Conservation (phyloP, 2,329 filamentous ascomycete genomes). For the Neofusicoccum sp. region DNA sequence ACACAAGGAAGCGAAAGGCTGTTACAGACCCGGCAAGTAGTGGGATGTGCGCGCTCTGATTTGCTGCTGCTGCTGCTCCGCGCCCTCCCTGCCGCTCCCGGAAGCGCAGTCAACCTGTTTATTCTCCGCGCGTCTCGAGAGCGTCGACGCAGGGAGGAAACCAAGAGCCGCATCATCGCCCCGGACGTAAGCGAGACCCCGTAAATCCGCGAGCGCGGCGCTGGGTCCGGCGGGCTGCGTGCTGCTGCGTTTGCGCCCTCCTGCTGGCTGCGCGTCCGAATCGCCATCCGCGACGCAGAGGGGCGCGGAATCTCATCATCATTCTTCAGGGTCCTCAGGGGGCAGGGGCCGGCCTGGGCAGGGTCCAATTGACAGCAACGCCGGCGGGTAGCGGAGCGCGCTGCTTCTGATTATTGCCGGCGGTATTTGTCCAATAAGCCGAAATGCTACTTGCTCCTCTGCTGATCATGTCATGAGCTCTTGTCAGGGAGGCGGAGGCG, state of each 20-base stretch:
- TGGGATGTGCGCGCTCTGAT: not conserved
- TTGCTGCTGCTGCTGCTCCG: not conserved
- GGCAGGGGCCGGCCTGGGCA: not conserved
- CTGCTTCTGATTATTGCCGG: not conserved
- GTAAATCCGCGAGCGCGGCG: slow-evolving; percentile 10
- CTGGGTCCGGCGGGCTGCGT: slow-evolving; percentile 8
- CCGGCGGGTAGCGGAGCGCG: not conserved
- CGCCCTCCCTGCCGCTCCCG: not conserved
- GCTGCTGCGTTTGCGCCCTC: not conserved
- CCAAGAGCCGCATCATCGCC: not conserved
- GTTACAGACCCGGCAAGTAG: not conserved
- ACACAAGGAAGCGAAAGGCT: not conserved
- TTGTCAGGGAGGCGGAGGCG: not conserved
- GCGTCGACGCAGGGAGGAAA: not conserved
- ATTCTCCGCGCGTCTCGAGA: not conserved
- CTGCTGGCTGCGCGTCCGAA: not conserved
- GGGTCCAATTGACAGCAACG: not conserved
- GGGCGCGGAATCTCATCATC: not conserved
- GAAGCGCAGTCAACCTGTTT: too few species aligned
- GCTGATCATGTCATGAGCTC: slow-evolving; percentile 6
- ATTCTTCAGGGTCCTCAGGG: slow-evolving; percentile 3
- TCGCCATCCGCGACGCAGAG: not conserved
- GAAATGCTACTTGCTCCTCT: too few species aligned
- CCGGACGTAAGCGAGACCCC: slow-evolving; percentile 6
- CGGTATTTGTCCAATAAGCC: too few species aligned